Conservation (phyloP, 176 grass and related monocot species). For the Carex parvula region DNA sequence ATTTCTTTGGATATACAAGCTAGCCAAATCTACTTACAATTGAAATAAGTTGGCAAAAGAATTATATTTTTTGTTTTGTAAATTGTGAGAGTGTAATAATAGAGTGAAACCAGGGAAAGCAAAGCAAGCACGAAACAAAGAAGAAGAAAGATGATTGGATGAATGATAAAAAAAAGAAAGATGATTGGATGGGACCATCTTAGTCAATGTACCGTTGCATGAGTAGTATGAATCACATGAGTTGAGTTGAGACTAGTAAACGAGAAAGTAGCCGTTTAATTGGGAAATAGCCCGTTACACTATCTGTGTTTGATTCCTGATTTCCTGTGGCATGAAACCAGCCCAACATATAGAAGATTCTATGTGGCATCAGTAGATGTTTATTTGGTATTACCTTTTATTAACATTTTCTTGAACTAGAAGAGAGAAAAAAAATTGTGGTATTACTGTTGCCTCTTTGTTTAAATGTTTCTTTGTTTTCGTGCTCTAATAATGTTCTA, state of each 20-base stretch:
- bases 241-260: too few relatives aligned
- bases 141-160: too few relatives aligned
- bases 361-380: too few relatives aligned
- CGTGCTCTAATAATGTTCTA: too few relatives aligned
- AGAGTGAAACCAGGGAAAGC: background rate
- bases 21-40: background rate
- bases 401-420: background rate
- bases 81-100: background rate
- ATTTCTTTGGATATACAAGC: too few relatives aligned
- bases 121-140: background rate
- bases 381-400: too few relatives aligned
- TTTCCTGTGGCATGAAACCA: background rate
- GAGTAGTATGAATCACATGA: background rate
- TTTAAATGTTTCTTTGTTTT: too few relatives aligned
- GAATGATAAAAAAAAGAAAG: background rate
- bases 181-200: background rate
- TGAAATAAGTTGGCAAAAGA: background rate
- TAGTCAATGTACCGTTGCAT: background rate
- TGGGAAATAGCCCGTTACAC: background rate
- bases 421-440: background rate
- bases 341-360: too few relatives aligned
- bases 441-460: background rate
- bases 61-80: background rate
- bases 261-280: background rate
- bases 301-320: background rate